These are phyloP conservation scores for Phytophthora citrophthora DNA, from an alignment of 352 stramenopile species.

Conservation along the genomic window DNA sequence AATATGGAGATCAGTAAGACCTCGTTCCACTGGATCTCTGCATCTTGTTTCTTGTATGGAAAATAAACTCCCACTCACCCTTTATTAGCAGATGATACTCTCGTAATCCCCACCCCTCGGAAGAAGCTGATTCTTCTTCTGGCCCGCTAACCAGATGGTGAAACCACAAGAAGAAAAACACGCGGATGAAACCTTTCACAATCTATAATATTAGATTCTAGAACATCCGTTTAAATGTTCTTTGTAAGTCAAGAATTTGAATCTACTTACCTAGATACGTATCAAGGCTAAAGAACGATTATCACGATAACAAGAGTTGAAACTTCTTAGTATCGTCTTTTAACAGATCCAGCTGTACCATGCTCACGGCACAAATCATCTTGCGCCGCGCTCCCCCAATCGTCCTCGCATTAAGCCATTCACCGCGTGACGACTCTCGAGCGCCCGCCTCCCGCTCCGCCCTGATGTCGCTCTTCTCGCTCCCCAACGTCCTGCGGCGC, in stretches of 20 bases:
- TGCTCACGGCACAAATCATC: conserved; percentile 23
- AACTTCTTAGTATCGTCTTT: conserved; percentile 6
- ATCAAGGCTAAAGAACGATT: too few species aligned
- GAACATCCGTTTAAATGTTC: too few species aligned
- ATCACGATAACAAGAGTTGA: conserved; percentile 8
- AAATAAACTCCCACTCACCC: background rate
- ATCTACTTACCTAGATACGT: too few species aligned
- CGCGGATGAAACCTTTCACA: conserved; percentile 12
- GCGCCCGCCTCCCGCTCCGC: background rate
- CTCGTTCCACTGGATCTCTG: background rate
- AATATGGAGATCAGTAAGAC: background rate
- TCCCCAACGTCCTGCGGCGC: conserved; percentile 71
- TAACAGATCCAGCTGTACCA: conserved; percentile 3
- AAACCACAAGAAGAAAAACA: conserved; percentile 29
- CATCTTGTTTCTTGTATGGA: background rate
- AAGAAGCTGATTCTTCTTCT: conserved; percentile 31
- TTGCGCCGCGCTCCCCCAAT: conserved; percentile 19
- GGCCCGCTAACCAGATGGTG: conserved; percentile 15
- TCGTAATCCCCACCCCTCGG: background rate
- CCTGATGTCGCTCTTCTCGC: conserved; percentile 82
- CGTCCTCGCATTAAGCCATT: conserved; percentile 38
- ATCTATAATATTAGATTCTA: conserved; percentile 2
- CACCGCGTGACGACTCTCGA: conserved; percentile 21
- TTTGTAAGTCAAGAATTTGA: too few species aligned
- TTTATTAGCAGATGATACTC: background rate